Evolutionary conservation across 108 stramenopile species (phyloP).

Genomic region (Cyclotella kingstonii): DNA sequence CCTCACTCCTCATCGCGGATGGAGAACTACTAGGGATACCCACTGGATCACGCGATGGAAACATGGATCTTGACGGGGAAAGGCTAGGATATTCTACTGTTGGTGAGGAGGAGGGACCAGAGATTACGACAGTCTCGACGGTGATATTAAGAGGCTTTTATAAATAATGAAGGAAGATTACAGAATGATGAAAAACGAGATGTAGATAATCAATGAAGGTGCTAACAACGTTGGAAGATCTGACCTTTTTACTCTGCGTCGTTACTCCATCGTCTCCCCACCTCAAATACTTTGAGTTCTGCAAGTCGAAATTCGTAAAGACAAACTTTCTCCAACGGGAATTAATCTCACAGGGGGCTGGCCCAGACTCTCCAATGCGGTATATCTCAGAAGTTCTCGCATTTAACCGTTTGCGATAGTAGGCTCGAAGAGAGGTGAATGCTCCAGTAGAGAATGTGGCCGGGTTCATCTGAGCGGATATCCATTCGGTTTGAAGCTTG

Average conservation of each 20-base stretch:
- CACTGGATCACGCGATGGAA: no score
- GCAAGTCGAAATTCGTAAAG: slow-evolving; percentile 40
- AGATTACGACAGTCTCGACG: slow-evolving; percentile 35
- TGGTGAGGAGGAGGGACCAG: no score
- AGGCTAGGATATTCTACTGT: no score
- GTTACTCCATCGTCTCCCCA: slow-evolving; percentile 27
- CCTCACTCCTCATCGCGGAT: no score
- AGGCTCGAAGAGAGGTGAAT: slow-evolving; percentile 27
- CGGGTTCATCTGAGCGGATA: slow-evolving; percentile 31
- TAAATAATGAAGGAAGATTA: neutral
- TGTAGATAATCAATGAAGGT: no score
- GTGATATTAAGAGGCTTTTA: slow-evolving; percentile 15
- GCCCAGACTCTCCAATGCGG: slow-evolving; percentile 41
- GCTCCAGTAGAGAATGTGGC: slow-evolving; percentile 27
- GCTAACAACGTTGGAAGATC: no score
- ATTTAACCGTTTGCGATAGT: slow-evolving; percentile 42
- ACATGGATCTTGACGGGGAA: neutral
- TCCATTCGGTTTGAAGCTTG: slow-evolving; percentile 22
- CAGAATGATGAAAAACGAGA: no score
- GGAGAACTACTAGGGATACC: no score
- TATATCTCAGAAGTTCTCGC: slow-evolving; percentile 26
- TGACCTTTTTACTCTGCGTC: slow-evolving; percentile 12
- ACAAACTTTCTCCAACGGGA: slow-evolving; percentile 42
- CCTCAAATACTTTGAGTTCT: slow-evolving; percentile 29
- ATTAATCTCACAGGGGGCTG: slow-evolving; percentile 31